Base-by-base conservation (phyloP, 1,284 basidiomycete species). In the Cryptococcus hybrid region DNA sequence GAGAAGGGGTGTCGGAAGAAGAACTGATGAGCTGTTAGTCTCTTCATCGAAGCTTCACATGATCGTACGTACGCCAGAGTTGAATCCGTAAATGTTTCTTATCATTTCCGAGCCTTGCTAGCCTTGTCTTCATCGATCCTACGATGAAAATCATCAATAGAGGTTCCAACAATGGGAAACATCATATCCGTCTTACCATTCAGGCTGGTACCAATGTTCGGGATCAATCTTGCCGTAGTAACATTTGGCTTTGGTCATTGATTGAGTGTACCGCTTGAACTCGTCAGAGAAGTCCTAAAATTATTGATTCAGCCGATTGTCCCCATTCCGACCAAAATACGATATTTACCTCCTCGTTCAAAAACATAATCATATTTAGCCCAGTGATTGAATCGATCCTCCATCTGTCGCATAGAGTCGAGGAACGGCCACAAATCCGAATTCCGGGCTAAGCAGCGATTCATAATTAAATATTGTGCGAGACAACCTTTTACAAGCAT, bases 31-130 rank as follows among this genome's bases (percentile, higher is more conserved):
- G 11, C 7, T 15, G 35, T 13, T 40, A 47, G 11, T 30, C 12
- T 30, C 35, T 54, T 18, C 43, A 13, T n/a, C 54, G 50, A 44
- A n/a, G 52, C 47, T 8, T 12, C 35, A 36, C 36, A 60, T 36
- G 5, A 50, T 56, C 42, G 42, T 56, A 70, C 85, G 74, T 78
- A 92, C 91, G 39, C 92, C 92, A 55, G 90, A 92, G 77, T 96
- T 92, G 81, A 88, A 97, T 24, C 91, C 93, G 64, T 96, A 96
- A 53, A 94, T 92, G 65, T 90, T 81, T 64, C 83, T 81, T n/a
- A 84, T 80, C 89, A 95, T 84, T 61, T 81, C 81, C 90, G 81
- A 18, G 84, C 82, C 47, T 80, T 80, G n/a, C 76, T 80, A 1
- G 90, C 90, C 50, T 80, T 82, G 4, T 83, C 79, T 68, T 90